A percentile compares a stretch with the other conserved stretches of the same genome.
Evolutionary conservation across 2,329 filamentous ascomycete species (phyloP).

Genomic region (Trichoderma breve): DNA sequence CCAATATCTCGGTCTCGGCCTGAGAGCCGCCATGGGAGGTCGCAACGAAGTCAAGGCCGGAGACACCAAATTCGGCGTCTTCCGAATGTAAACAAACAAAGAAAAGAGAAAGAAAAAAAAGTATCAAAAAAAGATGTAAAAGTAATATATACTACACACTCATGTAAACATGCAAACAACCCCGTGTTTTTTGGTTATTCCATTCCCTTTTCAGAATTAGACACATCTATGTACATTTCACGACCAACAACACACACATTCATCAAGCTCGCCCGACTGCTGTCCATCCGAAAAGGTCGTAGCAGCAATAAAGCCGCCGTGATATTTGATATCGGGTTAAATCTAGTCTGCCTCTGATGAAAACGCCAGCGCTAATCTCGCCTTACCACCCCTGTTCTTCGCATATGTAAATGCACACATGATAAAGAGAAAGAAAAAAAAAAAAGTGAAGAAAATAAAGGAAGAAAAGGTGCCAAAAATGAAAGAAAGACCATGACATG

Average conservation of each 20-base stretch:
- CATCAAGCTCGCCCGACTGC: background rate
- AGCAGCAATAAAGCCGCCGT: background rate
- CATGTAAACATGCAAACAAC: background rate
- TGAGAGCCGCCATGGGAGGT: conserved; percentile 69
- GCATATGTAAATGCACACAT: conserved; percentile 28
- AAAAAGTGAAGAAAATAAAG: conserved; percentile 11
- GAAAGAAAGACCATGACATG: conserved; percentile 22
- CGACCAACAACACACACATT: background rate
- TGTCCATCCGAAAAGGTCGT: conserved; percentile 1
- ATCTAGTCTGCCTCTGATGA: conserved; percentile 26
- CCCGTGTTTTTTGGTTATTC: background rate
- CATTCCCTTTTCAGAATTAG: background rate
- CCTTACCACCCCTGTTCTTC: conserved; percentile 25
- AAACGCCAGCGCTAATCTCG: conserved; percentile 33
- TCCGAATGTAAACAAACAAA: conserved; percentile 64
- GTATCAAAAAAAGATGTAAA: background rate
- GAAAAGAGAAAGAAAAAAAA: background rate
- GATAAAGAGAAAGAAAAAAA: conserved; percentile 20
- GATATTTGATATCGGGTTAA: conserved; percentile 19
- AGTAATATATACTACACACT: background rate
- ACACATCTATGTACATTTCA: conserved; percentile 1
- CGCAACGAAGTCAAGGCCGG: conserved; percentile 59
- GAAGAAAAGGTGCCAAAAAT: conserved; percentile 19
- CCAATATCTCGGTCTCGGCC: conserved; percentile 67
- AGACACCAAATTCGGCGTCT: conserved; percentile 73